These are phyloP conservation scores for Plasmopara halstedii DNA, from an alignment of 352 stramenopile species.

Conservation along the genomic window DNA sequence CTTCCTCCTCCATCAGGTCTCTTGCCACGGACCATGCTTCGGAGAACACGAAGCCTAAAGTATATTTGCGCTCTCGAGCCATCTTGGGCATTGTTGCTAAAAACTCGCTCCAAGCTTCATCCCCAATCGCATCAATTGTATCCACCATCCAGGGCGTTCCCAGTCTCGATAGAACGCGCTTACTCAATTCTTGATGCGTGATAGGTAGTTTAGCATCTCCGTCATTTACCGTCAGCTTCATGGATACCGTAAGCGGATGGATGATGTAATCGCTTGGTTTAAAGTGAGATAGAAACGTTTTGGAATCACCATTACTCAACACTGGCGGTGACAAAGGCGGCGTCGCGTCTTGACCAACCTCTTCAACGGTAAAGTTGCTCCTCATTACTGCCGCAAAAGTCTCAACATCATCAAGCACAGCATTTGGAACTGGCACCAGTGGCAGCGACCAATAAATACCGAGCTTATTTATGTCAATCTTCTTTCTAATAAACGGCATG, in stretches of 20 bases:
- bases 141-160: conserved; percentile 74
- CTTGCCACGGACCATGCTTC: conserved; percentile 75
- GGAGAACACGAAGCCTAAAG: conserved; percentile 76
- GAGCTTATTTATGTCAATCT: conserved; percentile 77
- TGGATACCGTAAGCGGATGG: conserved; percentile 61
- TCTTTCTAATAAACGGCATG: conserved; percentile 58
- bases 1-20: conserved; percentile 69
- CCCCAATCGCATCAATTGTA: conserved; percentile 65
- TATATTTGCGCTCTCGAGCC: conserved; percentile 67
- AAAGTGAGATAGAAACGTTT: conserved; percentile 28
- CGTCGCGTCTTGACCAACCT: conserved; percentile 1
- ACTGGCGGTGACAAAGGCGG: conserved; percentile 5
- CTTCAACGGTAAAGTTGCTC: conserved; percentile 33
- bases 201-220: conserved; percentile 69
- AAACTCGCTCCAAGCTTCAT: conserved; percentile 63
- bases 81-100: conserved; percentile 63
- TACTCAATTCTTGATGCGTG: conserved; percentile 67
- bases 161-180: conserved; percentile 59
- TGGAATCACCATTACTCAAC: neutral
- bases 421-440: conserved; percentile 33
- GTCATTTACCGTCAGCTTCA: conserved; percentile 80
- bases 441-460: conserved; percentile 73
- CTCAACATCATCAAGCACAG: conserved; percentile 39
- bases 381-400: conserved; percentile 70
- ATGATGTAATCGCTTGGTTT: conserved; percentile 55